Conservation (phyloP, 192 early-diverging fungal genomes). For the Coemansia sp. region DNA sequence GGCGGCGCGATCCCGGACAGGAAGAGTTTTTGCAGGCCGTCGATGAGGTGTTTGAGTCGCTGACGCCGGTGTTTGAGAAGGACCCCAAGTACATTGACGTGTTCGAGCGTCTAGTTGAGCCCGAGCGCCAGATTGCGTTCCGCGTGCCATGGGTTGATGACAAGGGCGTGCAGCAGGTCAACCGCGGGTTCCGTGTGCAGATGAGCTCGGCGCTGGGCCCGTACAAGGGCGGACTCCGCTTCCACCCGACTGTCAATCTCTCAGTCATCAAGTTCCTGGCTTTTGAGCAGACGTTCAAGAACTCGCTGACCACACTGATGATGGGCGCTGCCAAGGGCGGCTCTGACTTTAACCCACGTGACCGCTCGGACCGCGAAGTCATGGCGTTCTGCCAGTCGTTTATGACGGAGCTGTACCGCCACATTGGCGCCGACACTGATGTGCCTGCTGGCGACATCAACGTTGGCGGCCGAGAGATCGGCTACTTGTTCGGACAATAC, state of each 20-base stretch:
- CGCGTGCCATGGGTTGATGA: constrained; percentile 59
- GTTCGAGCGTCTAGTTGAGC: constrained; percentile 55
- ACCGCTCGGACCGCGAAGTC: constrained; percentile 56
- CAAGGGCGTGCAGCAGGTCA: constrained; percentile 53
- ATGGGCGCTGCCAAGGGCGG: constrained; percentile 60
- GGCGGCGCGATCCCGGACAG: constrained; percentile 48
- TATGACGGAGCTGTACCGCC: constrained; percentile 58
- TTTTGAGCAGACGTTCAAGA: constrained; percentile 62
- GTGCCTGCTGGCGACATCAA: constrained; percentile 59
- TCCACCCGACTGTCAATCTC: constrained; percentile 60
- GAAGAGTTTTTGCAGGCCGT: constrained; percentile 57
- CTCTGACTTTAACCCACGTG: constrained; percentile 56
- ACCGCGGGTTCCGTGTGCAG: constrained; percentile 61
- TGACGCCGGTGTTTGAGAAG: constrained; percentile 54
- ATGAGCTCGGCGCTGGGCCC: constrained; percentile 61
- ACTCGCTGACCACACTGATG: constrained; percentile 58
- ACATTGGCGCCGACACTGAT: constrained; percentile 58
- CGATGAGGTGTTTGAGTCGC: constrained; percentile 53
- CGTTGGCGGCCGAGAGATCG: constrained; percentile 57
- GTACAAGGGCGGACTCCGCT: constrained; percentile 61
- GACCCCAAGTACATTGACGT: constrained; percentile 51
- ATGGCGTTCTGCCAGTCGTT: constrained; percentile 59
- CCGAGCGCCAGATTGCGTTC: constrained; percentile 58
- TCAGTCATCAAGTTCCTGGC: constrained; percentile 60
- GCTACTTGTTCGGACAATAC: constrained; percentile 59